Conservation (phyloP, 495 filamentous ascomycete genomes). For the Lichina pygmaea region DNA sequence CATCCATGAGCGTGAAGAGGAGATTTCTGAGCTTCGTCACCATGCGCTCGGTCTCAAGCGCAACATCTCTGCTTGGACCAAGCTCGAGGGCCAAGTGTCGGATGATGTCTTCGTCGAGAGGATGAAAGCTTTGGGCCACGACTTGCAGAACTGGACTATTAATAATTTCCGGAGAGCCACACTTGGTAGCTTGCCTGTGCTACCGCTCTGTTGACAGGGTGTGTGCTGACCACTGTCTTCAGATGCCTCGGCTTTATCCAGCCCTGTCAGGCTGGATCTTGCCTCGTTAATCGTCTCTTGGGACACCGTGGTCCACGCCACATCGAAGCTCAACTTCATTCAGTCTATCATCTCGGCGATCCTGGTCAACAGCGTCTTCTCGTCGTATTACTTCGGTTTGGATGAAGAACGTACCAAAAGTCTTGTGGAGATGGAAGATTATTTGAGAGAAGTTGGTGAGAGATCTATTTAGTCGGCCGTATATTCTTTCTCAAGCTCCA, state of each 20-base stretch:
- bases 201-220: not conserved
- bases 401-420: conserved; percentile 15
- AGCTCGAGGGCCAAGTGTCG: conserved; percentile 19
- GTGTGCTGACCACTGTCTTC: not conserved
- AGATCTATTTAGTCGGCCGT: not conserved
- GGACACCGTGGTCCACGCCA: conserved; percentile 18
- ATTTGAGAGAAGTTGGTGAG: conserved; percentile 20
- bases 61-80: conserved; percentile 23
- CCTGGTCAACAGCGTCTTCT: conserved; percentile 22
- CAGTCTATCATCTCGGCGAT: conserved; percentile 24
- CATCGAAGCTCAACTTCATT: conserved; percentile 23
- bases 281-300: conserved; percentile 20
- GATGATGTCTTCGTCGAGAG: conserved; percentile 24
- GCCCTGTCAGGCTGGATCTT: conserved; percentile 12
- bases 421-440: conserved; percentile 17
- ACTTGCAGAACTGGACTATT: conserved; percentile 30
- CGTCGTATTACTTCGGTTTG: conserved; percentile 24
- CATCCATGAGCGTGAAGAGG: conserved; percentile 13
- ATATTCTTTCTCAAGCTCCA: not conserved
- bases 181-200: conserved; percentile 15
- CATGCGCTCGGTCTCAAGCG: conserved; percentile 27
- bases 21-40: conserved; percentile 15
- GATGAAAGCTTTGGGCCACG: conserved; percentile 21
- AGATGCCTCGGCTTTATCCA: conserved; percentile 15
- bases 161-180: conserved; percentile 23